phyloP scores from a whole-genome alignment of 352 stramenopile species.

The Globisporangium ultimum region DNA sequence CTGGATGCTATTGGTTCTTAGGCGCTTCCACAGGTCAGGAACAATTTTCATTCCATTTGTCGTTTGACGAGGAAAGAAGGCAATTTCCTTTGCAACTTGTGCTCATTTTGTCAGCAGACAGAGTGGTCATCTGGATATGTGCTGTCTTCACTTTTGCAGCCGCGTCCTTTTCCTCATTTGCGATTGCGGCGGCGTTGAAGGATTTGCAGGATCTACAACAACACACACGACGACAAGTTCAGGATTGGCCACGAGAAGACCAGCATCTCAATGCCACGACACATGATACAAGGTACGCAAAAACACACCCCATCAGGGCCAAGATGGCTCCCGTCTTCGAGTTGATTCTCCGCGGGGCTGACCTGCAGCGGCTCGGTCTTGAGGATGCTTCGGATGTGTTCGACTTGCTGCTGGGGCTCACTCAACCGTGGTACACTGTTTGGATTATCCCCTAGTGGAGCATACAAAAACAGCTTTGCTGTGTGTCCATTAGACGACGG shows the following conservation, averaged over 20 bases:
- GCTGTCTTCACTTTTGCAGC: slow-evolving; percentile 23
- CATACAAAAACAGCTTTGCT: slow-evolving; percentile 3
- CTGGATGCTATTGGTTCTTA: no score
- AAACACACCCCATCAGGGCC: slow-evolving; percentile 44
- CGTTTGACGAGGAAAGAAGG: no score
- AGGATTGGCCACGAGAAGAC: background rate
- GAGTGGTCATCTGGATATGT: background rate
- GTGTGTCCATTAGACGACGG: background rate
- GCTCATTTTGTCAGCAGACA: no score
- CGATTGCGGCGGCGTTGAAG: slow-evolving; percentile 45
- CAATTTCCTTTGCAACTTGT: no score
- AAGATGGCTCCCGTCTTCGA: slow-evolving; percentile 40
- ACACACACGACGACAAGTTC: background rate
- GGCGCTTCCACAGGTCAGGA: no score
- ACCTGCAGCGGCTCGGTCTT: slow-evolving; percentile 45
- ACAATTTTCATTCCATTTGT: no score
- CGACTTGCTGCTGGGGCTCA: slow-evolving; percentile 22
- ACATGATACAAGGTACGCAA: background rate
- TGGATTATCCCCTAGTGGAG: background rate
- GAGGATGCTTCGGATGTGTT: slow-evolving; percentile 56
- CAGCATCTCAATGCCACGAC: background rate
- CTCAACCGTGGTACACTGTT: background rate
- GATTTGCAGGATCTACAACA: slow-evolving; percentile 50
- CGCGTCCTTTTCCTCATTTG: slow-evolving; percentile 16
- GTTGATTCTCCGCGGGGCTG: slow-evolving; percentile 37